Percentiles rank a stretch among this genome's conserved stretches.
Evolutionary conservation across 371 early-diverging fungal species (phyloP).

Genomic region (Paraphysoderma sedebokerense): DNA sequence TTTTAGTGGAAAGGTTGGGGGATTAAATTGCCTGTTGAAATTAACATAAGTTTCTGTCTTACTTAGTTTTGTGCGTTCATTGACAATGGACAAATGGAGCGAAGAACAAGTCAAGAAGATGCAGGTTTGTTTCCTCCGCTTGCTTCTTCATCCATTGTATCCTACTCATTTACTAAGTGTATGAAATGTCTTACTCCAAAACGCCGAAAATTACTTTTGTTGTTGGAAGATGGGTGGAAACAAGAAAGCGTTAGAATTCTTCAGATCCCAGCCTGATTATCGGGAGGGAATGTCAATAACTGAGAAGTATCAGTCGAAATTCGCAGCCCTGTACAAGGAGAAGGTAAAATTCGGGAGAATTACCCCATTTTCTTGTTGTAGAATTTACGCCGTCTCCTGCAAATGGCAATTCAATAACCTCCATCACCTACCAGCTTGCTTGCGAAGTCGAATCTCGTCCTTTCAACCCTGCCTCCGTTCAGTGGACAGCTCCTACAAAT

Average conservation of each 20-base stretch:
- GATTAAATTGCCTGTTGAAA: too few relatives aligned
- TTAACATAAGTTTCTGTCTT: too few relatives aligned
- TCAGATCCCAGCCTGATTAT: conserved; percentile 71
- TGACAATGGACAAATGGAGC: conserved; percentile 96
- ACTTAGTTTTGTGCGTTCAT: conserved; percentile 92
- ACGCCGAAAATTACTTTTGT: neutral
- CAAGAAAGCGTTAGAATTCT: conserved; percentile 65
- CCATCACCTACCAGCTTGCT: conserved; percentile 7
- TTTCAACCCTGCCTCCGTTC: conserved; percentile 4
- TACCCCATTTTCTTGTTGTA: neutral
- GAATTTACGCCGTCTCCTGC: conserved; percentile 31
- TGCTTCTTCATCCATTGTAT: too few relatives aligned
- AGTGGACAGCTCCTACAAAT: conserved; percentile 4
- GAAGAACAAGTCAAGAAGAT: conserved; percentile 86
- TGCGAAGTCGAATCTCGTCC: neutral
- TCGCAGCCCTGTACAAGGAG: conserved; percentile 74
- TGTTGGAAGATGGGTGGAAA: conserved; percentile 68
- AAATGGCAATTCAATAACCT: conserved; percentile 46
- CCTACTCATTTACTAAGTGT: neutral
- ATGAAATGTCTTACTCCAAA: neutral
- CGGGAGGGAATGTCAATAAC: conserved; percentile 52
- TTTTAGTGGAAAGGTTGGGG: too few relatives aligned
- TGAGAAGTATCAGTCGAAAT: conserved; percentile 69
- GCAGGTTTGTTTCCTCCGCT: conserved; percentile 47
- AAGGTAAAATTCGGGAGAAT: conserved; percentile 32